Percentiles rank a stretch among this genome's conserved stretches.
phyloP scores from a whole-genome alignment of 345 rosid species.

The Lagerstroemia speciosa region DNA sequence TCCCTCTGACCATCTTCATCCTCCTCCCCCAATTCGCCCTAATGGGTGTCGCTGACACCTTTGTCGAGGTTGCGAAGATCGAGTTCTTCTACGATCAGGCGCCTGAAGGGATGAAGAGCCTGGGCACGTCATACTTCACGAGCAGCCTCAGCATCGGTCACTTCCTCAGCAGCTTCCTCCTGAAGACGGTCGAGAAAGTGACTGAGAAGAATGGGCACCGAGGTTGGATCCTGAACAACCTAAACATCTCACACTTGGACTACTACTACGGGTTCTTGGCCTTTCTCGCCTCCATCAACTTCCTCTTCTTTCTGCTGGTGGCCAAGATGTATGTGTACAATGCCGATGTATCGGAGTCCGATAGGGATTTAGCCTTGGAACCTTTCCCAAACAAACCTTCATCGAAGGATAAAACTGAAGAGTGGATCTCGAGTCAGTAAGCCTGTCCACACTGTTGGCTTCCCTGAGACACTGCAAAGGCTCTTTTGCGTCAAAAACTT shows the following conservation, averaged over 20 bases:
- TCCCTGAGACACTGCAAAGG: background rate
- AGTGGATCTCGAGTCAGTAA: background rate
- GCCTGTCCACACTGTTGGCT: background rate
- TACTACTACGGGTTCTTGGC: conserved; percentile 58
- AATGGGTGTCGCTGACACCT: conserved; percentile 66
- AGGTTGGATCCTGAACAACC: conserved; percentile 69
- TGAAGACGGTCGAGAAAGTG: conserved; percentile 34
- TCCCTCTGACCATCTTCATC: conserved; percentile 53
- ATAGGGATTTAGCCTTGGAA: conserved; percentile 8
- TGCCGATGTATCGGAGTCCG: conserved; percentile 22
- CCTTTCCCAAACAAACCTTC: conserved; percentile 3
- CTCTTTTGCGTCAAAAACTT: background rate
- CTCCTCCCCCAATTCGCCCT: conserved; percentile 70
- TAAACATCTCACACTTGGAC: conserved; percentile 57
- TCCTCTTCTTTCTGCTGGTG: conserved; percentile 43
- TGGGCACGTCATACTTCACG: conserved; percentile 62
- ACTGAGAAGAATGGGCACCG: conserved; percentile 35
- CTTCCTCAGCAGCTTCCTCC: conserved; percentile 59
- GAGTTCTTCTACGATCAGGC: conserved; percentile 91
- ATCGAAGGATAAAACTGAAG: background rate
- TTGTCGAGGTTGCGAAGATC: conserved; percentile 64
- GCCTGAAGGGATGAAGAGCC: conserved; percentile 71
- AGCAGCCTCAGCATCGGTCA: conserved; percentile 53
- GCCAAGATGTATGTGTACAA: conserved; percentile 51
- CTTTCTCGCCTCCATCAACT: conserved; percentile 36